Evolutionary conservation across 371 early-diverging fungal species (phyloP), one percentile per base, ranked within the genome.

Genomic region (Actinomortierella wolfii): DNA sequence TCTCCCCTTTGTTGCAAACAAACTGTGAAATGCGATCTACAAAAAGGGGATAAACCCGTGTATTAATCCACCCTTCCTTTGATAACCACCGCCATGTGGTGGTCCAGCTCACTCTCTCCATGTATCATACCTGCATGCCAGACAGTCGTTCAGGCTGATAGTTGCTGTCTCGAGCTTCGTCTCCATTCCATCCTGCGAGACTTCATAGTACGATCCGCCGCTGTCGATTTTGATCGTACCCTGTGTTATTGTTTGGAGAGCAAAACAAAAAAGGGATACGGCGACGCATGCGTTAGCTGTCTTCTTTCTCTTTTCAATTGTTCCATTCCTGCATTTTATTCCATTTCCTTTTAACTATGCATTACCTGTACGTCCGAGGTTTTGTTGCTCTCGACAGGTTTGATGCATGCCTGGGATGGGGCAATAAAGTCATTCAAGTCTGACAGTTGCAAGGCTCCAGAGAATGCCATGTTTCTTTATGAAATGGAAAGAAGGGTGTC

Each of bases 401-500:
- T 96, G 57, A 97, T 93, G 79, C 97, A 98, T 48, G 92, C 95
- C 71, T 96, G 95, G 23, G 94, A 93, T 18, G 97, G 97, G 21
- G 92, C 84, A 68, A 98, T 95, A 63, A 87, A 97, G 82, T 98
- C 97, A 74, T 97, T 94, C 25, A 98, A 85, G 81, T 97, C 95
- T 0, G 96, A 91, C 17, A 98, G 81, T 40, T 65, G 65, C 59
- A 71, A 61, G 25, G 71, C 71, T 55, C 71, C 71, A 2, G 71
- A 71, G 59, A 71, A 61, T 46, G 71, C 71, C 71, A 71, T 71
- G 34, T 34, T 11, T 34, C 34, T 34, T 34, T 34, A 34, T 34
- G n/a, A n/a, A n/a, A 34, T 34, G 4, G 34, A 11, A 34, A 34
- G 34, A 11, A 25, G 56, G 2, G 47, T 18, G 3, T 18, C 3